Base-by-base conservation (phyloP, 768 basidiomycete species). In the Trametes meyenii region DNA sequence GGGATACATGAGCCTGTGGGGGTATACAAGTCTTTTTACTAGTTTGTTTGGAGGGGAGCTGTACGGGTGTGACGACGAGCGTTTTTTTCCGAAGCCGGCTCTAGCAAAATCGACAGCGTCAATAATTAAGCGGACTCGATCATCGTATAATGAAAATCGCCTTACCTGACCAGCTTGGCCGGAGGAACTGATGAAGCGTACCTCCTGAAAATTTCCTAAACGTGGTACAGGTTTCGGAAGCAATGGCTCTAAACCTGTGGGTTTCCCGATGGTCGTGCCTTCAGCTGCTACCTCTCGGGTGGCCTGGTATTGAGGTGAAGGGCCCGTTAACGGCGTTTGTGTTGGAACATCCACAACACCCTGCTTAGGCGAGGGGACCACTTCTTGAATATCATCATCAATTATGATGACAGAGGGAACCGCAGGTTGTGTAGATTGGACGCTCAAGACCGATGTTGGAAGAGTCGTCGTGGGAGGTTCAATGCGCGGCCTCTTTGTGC, bases 401-500 rank as follows among this genome's bases (percentile, higher is more conserved):
- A 55, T n/a, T 3, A 36, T 43, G 33, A 50, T 45, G 1, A 43
- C 26, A 36, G 35, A 8, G 5, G 24, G 14, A 1, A 6, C 1
- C 14, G 43, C 33, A 17, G 44, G 33, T n/a, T 16, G 35, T 33
- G 14, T n/a, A 19, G 14, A 19, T 11, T 21, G 24, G 24, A 11
- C 35, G 44, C 36, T 46, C 29, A 33, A 33, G 29, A 8, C 4
- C 2, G 33, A 7, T 10, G 17, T 12, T 10, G n/a, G 50, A 16
- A 45, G 49, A n/a, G 29, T 11, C 24, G 54, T 4, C 23, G 55
- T n/a, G 19, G 43, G 26, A 24, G 21, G 42, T 13, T 55, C 56
- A 11, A 52, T 8, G 21, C 60, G 60, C n/a, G 12, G 29, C 46
- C 42, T 51, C 29, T 64, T 64, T 13, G 63, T 44, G 21, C 66